A percentile compares a stretch with the other conserved stretches of the same genome.
phyloP scores from a whole-genome alignment of 1,139 yeast species.

The Debaryomyces fabryi region DNA sequence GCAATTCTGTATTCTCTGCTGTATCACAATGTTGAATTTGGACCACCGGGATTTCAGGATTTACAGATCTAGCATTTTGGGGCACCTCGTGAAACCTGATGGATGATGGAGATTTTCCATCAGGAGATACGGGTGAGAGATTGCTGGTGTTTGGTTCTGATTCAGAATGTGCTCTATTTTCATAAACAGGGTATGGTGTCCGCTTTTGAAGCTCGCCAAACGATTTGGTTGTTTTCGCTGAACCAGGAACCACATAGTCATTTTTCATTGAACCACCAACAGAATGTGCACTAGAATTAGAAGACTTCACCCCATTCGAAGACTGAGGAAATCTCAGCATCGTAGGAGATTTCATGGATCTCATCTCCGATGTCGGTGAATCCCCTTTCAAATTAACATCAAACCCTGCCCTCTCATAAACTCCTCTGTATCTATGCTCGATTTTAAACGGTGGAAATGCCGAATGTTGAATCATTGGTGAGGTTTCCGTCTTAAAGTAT shows the following conservation, averaged over 20 bases:
- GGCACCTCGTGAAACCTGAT: neutral
- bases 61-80: neutral
- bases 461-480: slow-evolving; percentile 38
- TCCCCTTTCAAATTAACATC: slow-evolving; percentile 44
- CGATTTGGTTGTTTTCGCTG: neutral
- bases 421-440: slow-evolving; percentile 58
- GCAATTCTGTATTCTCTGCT: neutral
- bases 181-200: slow-evolving; percentile 4
- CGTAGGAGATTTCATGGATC: slow-evolving; percentile 1
- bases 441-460: slow-evolving; percentile 66
- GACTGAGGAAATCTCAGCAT: slow-evolving; percentile 1
- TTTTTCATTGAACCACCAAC: neutral
- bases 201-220: slow-evolving; percentile 4
- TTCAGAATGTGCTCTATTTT: neutral
- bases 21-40: neutral
- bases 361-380: slow-evolving; percentile 3
- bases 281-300: neutral
- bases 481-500: slow-evolving; percentile 32
- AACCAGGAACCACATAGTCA: neutral
- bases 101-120: neutral
- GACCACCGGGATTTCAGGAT: neutral
- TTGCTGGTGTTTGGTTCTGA: slow-evolving; percentile 1
- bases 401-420: slow-evolving; percentile 68
- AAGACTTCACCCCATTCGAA: slow-evolving; percentile 1
- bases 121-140: neutral